Evolutionary conservation across 345 rosid species (phyloP).

Genomic region (Ceriops zippeliana): DNA sequence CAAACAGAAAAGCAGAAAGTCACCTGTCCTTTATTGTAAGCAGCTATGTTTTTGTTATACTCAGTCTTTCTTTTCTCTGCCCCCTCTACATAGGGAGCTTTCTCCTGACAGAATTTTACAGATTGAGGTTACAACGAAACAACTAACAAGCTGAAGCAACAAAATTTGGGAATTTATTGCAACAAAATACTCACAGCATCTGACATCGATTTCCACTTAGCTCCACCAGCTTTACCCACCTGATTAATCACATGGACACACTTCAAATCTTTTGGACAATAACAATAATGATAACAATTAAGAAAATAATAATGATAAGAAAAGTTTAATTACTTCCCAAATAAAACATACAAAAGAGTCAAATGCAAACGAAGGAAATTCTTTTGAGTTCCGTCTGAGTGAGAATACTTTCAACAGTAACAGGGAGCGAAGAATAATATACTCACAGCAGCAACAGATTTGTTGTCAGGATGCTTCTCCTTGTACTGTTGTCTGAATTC

Average conservation of each 20-base stretch:
- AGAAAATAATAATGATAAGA: neutral
- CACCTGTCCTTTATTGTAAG: conserved; percentile 66
- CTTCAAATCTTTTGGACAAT: neutral
- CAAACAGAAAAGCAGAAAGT: neutral
- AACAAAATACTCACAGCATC: conserved; percentile 45
- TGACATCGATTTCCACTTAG: conserved; percentile 65
- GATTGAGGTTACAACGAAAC: neutral
- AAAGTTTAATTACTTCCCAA: neutral
- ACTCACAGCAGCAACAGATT: conserved; percentile 74
- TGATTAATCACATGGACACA: conserved; percentile 12
- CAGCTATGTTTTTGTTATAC: conserved; percentile 53
- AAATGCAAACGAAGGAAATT: neutral
- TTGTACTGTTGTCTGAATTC: conserved; percentile 66
- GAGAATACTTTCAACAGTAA: conserved; percentile 10
- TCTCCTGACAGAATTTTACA: conserved; percentile 40
- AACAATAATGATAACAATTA: too few species aligned
- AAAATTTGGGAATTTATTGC: neutral
- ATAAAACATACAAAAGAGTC: neutral
- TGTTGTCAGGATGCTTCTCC: conserved; percentile 66
- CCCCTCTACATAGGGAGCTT: conserved; percentile 51
- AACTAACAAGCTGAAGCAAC: too few species aligned
- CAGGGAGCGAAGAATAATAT: neutral
- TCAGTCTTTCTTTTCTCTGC: conserved; percentile 67
- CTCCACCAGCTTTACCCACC: conserved; percentile 89
- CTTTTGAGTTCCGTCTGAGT: neutral